Conservation (phyloP, 306 rosid genomes). For the Dryas drummondii region DNA sequence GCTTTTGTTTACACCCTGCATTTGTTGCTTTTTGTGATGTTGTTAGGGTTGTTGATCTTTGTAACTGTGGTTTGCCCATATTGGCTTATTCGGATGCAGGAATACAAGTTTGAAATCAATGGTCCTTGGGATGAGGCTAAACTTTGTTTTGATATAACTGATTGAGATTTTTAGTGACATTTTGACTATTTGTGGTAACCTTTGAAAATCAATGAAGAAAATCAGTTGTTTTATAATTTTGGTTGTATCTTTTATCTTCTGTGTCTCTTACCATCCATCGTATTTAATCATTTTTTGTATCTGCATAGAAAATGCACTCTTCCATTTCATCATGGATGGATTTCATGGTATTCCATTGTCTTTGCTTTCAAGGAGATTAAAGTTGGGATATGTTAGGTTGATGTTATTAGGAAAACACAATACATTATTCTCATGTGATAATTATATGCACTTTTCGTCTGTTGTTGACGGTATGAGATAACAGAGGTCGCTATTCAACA, state of each 20-base stretch:
- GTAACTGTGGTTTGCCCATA: conserved; percentile 80
- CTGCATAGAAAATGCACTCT: neutral
- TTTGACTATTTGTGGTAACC: too few species aligned
- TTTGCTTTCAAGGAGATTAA: neutral
- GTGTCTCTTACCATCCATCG: neutral
- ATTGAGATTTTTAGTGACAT: conserved; percentile 33
- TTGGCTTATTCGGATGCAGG: conserved; percentile 87
- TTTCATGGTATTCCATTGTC: neutral
- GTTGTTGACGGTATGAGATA: neutral
- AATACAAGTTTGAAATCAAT: conserved; percentile 85
- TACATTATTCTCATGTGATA: neutral
- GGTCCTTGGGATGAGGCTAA: conserved; percentile 99
- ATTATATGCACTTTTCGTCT: neutral
- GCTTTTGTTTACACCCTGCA: conserved; percentile 62
- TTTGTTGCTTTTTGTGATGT: conserved; percentile 53
- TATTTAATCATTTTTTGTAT: neutral
- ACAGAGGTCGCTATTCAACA: neutral
- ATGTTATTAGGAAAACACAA: neutral
- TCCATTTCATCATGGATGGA: neutral
- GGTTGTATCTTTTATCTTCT: neutral
- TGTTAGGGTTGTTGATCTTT: conserved; percentile 67
- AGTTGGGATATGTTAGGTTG: neutral
- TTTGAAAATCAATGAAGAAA: neutral
- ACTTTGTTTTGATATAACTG: conserved; percentile 87
- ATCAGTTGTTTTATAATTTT: neutral